Evolutionary conservation across 2,329 filamentous ascomycete genomes (phyloP).

Genomic region (Pseudogymnoascus pannorum): DNA sequence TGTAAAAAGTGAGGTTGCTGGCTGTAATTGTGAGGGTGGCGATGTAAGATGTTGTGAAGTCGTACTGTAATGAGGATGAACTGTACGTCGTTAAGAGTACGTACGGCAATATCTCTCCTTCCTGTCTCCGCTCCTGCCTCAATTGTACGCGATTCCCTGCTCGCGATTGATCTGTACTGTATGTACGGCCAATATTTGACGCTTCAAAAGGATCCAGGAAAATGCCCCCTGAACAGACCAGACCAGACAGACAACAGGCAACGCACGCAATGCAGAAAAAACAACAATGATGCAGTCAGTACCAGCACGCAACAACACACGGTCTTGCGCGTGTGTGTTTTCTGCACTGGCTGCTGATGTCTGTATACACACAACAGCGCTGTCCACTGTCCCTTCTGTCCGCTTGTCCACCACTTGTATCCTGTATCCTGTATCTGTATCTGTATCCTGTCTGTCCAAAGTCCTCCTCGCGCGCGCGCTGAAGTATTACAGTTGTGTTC

Average conservation of each 20-base stretch:
- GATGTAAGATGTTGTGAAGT: too few relatives aligned
- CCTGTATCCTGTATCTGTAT: background rate
- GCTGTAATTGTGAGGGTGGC: background rate
- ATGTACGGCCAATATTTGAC: background rate
- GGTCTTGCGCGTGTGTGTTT: background rate
- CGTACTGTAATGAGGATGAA: background rate
- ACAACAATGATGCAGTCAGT: too few relatives aligned
- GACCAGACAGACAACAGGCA: background rate
- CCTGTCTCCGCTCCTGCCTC: background rate
- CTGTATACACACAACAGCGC: background rate
- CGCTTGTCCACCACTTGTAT: background rate
- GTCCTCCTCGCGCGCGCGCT: background rate
- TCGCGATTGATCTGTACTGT: background rate
- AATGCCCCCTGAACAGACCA: too few relatives aligned
- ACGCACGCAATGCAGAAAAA: background rate
- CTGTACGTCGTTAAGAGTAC: constrained; percentile 1
- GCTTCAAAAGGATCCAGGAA: background rate
- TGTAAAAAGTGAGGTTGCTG: background rate
- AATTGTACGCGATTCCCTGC: background rate
- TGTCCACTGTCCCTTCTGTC: too few relatives aligned
- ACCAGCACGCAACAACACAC: background rate
- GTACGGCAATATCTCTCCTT: background rate
- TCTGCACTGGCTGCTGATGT: background rate
- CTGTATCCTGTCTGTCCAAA: background rate
- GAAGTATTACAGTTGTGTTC: background rate